Evolutionary conservation across 768 basidiomycete genomes (phyloP).

Genomic region (Phaeotremella fagi): DNA sequence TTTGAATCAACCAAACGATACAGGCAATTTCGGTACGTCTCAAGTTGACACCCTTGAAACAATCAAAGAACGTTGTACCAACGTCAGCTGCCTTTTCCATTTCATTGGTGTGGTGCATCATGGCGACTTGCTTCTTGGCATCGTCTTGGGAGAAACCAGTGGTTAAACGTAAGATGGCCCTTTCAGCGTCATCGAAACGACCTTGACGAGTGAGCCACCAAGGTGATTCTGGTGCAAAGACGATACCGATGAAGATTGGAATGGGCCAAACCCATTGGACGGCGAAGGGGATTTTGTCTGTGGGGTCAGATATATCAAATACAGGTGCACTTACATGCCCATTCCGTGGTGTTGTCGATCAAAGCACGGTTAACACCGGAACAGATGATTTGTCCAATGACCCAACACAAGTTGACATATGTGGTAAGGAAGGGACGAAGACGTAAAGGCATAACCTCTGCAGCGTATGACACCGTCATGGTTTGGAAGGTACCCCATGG

Average conservation of each 20-base stretch:
- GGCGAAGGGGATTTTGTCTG: slow-evolving; percentile 11
- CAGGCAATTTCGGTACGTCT: slow-evolving; percentile 36
- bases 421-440: slow-evolving; percentile 37
- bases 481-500: slow-evolving; percentile 48
- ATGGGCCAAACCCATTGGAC: slow-evolving; percentile 36
- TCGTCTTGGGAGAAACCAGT: slow-evolving; percentile 31
- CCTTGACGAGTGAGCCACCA: slow-evolving; percentile 41
- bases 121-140: slow-evolving; percentile 27
- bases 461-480: slow-evolving; percentile 45
- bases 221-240: slow-evolving; percentile 43
- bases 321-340: too few species aligned
- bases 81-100: slow-evolving; percentile 24
- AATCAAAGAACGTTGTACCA: slow-evolving; percentile 26
- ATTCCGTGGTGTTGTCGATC: slow-evolving; percentile 4
- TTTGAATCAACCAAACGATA: slow-evolving; percentile 29
- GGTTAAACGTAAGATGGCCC: slow-evolving; percentile 18
- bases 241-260: slow-evolving; percentile 29
- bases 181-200: slow-evolving; percentile 17
- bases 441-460: slow-evolving; percentile 40
- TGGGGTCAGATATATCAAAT: too few species aligned
- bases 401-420: slow-evolving; percentile 32
- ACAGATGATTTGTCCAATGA: slow-evolving; percentile 35
- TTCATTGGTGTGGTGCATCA: slow-evolving; percentile 32
- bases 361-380: slow-evolving; percentile 25
- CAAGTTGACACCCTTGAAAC: slow-evolving; percentile 31